Conservation (phyloP, 805 yeast species). For the Kluyveromyces dobzhanskii region DNA sequence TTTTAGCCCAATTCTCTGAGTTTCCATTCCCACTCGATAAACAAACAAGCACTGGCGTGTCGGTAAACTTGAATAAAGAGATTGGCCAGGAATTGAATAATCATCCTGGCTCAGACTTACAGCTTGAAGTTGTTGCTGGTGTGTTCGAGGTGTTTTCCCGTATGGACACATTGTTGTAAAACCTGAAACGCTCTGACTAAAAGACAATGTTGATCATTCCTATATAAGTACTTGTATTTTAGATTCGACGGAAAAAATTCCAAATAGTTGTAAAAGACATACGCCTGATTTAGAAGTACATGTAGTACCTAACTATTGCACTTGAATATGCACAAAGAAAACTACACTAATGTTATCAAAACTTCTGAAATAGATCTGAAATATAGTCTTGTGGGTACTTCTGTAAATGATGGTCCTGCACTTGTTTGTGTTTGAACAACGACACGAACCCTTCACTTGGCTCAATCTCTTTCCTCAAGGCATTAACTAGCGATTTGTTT, state of each 20-base stretch:
- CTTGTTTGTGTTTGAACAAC: conserved; percentile 4
- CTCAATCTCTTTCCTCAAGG: conserved; percentile 33
- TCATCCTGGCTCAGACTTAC: conserved; percentile 43
- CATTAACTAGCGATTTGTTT: conserved; percentile 35
- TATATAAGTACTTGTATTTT: too few relatives aligned
- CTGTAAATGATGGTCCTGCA: conserved; percentile 13
- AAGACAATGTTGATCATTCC: not conserved
- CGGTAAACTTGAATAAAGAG: conserved; percentile 52
- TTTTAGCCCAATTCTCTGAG: conserved; percentile 72
- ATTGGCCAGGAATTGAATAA: conserved; percentile 37
- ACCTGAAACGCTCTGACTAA: not conserved
- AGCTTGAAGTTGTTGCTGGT: conserved; percentile 85
- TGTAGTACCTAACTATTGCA: too few relatives aligned
- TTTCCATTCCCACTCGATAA: conserved; percentile 64
- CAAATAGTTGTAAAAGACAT: too few relatives aligned
- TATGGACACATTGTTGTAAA: conserved; percentile 78
- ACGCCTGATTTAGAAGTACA: too few relatives aligned
- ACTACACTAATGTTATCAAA: too few relatives aligned
- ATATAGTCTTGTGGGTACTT: conserved; percentile 16
- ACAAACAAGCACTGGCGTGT: conserved; percentile 56
- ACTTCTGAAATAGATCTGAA: conserved; percentile 1
- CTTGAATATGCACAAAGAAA: too few relatives aligned
- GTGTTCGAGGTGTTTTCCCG: conserved; percentile 83
- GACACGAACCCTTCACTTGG: conserved; percentile 4
- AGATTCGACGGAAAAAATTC: too few relatives aligned